Base-by-base conservation (phyloP, 345 rosid species). In the Syzygium aqueum region DNA sequence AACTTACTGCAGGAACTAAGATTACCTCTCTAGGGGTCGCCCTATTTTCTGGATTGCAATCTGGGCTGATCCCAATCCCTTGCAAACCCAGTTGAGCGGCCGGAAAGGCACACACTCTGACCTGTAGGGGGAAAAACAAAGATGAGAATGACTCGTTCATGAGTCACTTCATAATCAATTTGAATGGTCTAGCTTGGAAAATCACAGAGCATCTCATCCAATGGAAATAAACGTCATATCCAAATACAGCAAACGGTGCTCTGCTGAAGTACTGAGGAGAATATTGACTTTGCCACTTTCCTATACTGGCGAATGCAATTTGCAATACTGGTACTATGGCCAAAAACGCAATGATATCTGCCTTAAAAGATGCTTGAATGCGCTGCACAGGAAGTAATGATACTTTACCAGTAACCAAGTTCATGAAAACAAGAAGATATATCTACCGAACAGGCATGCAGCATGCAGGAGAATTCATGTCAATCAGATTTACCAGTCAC, bases 31-130 rank as follows among this genome's bases (percentile, higher is more conserved):
- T 92, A 33, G 94, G 89, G 73, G 87, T 91, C 37, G 95, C 96
- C 73, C 96, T 92, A 88, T 90, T 91, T 85, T 94, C 93, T 77
- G 99, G 99, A 86, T 96, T 96, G 93, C 97, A 94, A 88, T 97
- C 99, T 11, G 99, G 99, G 88, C 97, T 93, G 77, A 97, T 96
- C 84, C 94, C 99, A 84, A 95, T 94, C 56, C 97, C 99, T 90
- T 94, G 84, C 83, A 97, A 87, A 86, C 94, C 94, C 87, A 96
- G 53, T 80, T 85, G 89, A 85, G 89, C 86, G 21, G 95, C 94
- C 25, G 99, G 93, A 89, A 97, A 97, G 85, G 99, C 98, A 92
- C 99, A 97, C 52, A 95, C 93, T 14, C 96, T 95, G 84, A 95
- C 93, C 99, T 97, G 94, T 78, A 59, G 67, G 82, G 53, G 77